Percentiles rank a stretch among this genome's conserved stretches.
Conservation (phyloP, 2,329 filamentous ascomycete species). For the Lecanicillium sp. region DNA sequence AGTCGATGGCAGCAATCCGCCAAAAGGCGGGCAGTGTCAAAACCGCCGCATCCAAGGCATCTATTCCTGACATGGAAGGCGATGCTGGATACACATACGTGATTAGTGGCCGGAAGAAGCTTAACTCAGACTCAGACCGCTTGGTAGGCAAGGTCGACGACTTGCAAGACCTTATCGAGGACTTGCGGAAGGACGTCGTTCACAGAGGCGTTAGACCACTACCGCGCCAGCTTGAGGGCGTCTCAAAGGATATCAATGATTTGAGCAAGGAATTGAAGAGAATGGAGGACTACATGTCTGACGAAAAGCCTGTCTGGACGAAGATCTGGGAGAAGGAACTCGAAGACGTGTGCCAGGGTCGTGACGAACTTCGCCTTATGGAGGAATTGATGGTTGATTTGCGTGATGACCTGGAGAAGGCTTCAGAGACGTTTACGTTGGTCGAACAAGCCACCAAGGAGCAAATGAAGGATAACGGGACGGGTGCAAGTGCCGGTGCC, state of each 20-base stretch:
- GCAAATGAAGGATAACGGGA: slow-evolving; percentile 71
- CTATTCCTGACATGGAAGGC: slow-evolving; percentile 63
- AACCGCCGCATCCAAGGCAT: slow-evolving; percentile 60
- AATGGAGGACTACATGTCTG: slow-evolving; percentile 84
- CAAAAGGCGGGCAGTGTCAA: slow-evolving; percentile 79
- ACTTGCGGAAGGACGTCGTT: slow-evolving; percentile 95
- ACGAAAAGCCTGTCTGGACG: slow-evolving; percentile 94
- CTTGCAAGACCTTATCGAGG: slow-evolving; percentile 93
- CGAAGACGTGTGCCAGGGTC: slow-evolving; percentile 90
- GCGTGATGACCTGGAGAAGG: slow-evolving; percentile 91
- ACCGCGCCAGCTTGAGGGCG: slow-evolving; percentile 80
- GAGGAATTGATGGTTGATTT: slow-evolving; percentile 91
- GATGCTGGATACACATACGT: slow-evolving; percentile 83
- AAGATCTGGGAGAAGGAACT: slow-evolving; percentile 99
- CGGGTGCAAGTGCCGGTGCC: slow-evolving; percentile 38
- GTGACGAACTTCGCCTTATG: slow-evolving; percentile 90
- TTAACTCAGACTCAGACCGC: slow-evolving; percentile 80
- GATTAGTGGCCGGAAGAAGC: slow-evolving; percentile 74
- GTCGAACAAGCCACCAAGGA: slow-evolving; percentile 98
- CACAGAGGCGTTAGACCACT: slow-evolving; percentile 83
- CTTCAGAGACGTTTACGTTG: slow-evolving; percentile 83
- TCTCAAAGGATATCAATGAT: slow-evolving; percentile 77
- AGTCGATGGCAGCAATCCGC: slow-evolving; percentile 77
- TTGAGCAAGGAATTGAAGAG: slow-evolving; percentile 84
- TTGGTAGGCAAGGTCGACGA: slow-evolving; percentile 92